Evolutionary conservation across 2,329 filamentous ascomycete species (phyloP).

Genomic region (Neofusicoccum kwambonambiense): DNA sequence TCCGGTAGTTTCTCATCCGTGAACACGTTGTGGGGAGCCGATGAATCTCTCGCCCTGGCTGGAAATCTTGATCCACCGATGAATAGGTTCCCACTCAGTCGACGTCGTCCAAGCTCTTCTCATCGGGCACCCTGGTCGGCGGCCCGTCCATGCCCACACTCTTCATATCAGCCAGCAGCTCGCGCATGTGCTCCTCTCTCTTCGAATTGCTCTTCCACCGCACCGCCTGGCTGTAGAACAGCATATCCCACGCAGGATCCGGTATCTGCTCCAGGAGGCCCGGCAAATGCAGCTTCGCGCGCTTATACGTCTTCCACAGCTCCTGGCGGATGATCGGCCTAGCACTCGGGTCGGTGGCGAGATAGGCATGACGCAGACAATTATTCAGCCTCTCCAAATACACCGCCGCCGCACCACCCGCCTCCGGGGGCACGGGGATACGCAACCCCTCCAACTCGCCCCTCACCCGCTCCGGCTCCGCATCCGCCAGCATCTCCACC

Average conservation of each 20-base stretch:
- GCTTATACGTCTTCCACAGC: conserved; percentile 36
- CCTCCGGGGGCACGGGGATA: background rate
- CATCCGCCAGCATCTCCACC: background rate
- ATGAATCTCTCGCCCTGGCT: too few relatives aligned
- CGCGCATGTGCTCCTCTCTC: conserved; percentile 29
- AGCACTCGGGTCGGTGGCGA: conserved; percentile 35
- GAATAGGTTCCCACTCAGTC: too few relatives aligned
- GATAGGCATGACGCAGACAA: conserved; percentile 34
- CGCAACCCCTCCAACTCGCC: background rate
- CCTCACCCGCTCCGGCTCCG: background rate
- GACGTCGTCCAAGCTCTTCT: background rate
- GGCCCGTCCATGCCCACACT: conserved; percentile 33
- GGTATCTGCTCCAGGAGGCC: conserved; percentile 33
- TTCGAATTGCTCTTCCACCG: conserved; percentile 36
- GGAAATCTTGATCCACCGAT: too few relatives aligned
- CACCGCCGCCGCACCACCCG: background rate
- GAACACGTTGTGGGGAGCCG: too few relatives aligned
- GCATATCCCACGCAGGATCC: conserved; percentile 38
- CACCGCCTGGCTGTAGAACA: conserved; percentile 39
- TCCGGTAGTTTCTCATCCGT: too few relatives aligned
- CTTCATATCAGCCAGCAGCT: conserved; percentile 31
- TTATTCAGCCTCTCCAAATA: conserved; percentile 33
- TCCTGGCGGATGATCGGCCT: conserved; percentile 22
- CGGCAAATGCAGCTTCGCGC: conserved; percentile 30
- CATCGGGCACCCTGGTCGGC: conserved; percentile 27